A percentile compares a stretch with the other conserved stretches of the same genome.
These are phyloP conservation scores for Globisporangium barbulae DNA, from an alignment of 352 stramenopile species.

Conservation along the genomic window DNA sequence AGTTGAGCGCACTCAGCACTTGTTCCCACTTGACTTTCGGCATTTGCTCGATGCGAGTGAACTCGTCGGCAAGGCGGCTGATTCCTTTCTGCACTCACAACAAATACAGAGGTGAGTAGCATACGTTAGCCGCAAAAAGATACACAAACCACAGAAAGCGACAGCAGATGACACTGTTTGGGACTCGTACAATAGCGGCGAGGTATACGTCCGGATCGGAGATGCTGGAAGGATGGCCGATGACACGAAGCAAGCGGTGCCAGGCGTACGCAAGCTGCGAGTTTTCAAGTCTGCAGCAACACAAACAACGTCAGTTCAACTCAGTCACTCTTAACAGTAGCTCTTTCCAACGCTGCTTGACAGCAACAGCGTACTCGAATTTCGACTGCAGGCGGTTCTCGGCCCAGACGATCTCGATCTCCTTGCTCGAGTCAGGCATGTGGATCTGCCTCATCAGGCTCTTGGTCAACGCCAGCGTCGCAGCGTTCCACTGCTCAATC, in stretches of 20 bases:
- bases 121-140: not conserved
- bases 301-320: not conserved
- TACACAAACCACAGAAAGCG: not conserved
- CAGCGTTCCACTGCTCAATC: slow-evolving; percentile 85
- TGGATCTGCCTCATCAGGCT: slow-evolving; percentile 74
- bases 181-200: slow-evolving; percentile 51
- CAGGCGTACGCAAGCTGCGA: slow-evolving; percentile 78
- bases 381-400: slow-evolving; percentile 65
- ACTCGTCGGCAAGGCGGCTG: slow-evolving; percentile 70
- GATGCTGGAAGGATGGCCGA: slow-evolving; percentile 79
- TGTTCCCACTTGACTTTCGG: slow-evolving; percentile 73
- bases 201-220: slow-evolving; percentile 83
- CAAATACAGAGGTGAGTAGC: not conserved
- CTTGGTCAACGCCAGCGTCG: slow-evolving; percentile 69
- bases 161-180: not conserved
- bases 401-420: slow-evolving; percentile 72
- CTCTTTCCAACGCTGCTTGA: not conserved
- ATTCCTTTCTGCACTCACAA: slow-evolving; percentile 57
- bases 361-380: slow-evolving; percentile 37
- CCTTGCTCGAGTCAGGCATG: slow-evolving; percentile 41
- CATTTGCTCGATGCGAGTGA: slow-evolving; percentile 64
- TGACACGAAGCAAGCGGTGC: slow-evolving; percentile 80
- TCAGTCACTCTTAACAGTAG: not conserved
- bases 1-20: slow-evolving; percentile 62
- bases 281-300: slow-evolving; percentile 40